Conservation (phyloP, 805 yeast species). For the Tetrapisispora arboricola region DNA sequence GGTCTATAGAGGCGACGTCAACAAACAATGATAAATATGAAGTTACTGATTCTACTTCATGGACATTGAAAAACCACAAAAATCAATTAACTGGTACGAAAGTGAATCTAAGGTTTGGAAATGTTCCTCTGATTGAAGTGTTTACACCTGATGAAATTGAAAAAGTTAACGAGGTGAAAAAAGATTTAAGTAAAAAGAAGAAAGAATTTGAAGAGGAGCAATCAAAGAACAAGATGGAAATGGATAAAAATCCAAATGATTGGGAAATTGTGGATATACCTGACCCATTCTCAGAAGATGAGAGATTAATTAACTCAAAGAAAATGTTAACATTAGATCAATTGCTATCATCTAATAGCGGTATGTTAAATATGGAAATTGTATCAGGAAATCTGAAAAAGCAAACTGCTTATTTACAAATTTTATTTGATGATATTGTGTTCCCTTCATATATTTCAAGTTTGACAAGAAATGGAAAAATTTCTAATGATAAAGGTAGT, state of each 20-base stretch:
- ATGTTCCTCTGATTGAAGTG: slow-evolving; percentile 56
- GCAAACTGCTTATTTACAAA: slow-evolving; percentile 44
- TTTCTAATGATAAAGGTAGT: slow-evolving; percentile 43
- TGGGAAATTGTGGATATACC: slow-evolving; percentile 53
- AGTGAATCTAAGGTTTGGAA: slow-evolving; percentile 46
- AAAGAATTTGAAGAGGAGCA: slow-evolving; percentile 35
- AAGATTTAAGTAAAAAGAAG: slow-evolving; percentile 30
- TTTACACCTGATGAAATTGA: slow-evolving; percentile 47
- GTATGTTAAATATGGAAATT: slow-evolving; percentile 49
- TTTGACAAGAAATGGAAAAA: slow-evolving; percentile 36
- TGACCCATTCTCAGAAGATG: slow-evolving; percentile 32
- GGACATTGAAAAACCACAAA: slow-evolving; percentile 22
- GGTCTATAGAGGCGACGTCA: not conserved
- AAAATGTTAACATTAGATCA: slow-evolving; percentile 42
- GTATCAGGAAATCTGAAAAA: slow-evolving; percentile 39
- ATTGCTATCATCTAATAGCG: slow-evolving; percentile 44
- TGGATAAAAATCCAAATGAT: slow-evolving; percentile 46
- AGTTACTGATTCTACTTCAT: slow-evolving; percentile 27
- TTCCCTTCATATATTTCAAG: slow-evolving; percentile 49
- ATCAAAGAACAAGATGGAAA: slow-evolving; percentile 39
- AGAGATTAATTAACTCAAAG: slow-evolving; percentile 26
- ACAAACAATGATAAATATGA: slow-evolving; percentile 23
- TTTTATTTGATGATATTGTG: slow-evolving; percentile 53
- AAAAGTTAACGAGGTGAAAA: slow-evolving; percentile 36
- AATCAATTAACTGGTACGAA: slow-evolving; percentile 41